Conservation (phyloP, 2,329 filamentous ascomycete species). For the Coccinonectria pachysandricola region DNA sequence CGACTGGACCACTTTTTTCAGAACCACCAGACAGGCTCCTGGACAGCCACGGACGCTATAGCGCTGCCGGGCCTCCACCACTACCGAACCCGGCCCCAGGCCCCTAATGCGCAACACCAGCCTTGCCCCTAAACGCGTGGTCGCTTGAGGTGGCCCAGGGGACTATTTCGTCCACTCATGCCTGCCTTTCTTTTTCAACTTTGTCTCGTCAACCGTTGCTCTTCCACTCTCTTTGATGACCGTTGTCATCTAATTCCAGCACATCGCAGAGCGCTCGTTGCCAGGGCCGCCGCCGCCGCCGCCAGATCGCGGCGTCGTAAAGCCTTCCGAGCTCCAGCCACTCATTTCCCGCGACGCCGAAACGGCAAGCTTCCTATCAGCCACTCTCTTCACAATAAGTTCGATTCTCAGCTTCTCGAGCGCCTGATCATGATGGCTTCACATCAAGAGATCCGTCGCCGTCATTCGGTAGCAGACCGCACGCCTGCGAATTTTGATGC, state of each 20-base stretch:
- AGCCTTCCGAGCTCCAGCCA: conserved; percentile 26
- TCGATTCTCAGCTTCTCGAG: conserved; percentile 16
- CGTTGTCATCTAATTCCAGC: conserved; percentile 29
- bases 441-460: conserved; percentile 29
- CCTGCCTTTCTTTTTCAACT: conserved; percentile 36
- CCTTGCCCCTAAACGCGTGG: conserved; percentile 4
- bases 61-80: conserved; percentile 10
- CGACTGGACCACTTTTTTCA: too few species aligned
- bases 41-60: conserved; percentile 10
- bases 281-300: conserved; percentile 31
- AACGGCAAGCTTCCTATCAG: conserved; percentile 22
- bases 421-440: conserved; percentile 22
- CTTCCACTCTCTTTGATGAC: conserved; percentile 35
- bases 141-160: too few species aligned
- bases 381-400: conserved; percentile 22
- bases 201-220: conserved; percentile 36
- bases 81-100: conserved; percentile 12
- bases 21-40: too few species aligned
- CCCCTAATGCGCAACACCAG: conserved; percentile 17
- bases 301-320: conserved; percentile 29
- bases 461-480: conserved; percentile 29
- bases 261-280: conserved; percentile 31
- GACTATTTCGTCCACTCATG: too few species aligned
- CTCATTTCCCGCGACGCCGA: conserved; percentile 27
- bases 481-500: conserved; percentile 18